Evolutionary conservation across 192 early-diverging fungal genomes (phyloP), one percentile per base, ranked within the genome.

Genomic region (Coemansia furcata): DNA sequence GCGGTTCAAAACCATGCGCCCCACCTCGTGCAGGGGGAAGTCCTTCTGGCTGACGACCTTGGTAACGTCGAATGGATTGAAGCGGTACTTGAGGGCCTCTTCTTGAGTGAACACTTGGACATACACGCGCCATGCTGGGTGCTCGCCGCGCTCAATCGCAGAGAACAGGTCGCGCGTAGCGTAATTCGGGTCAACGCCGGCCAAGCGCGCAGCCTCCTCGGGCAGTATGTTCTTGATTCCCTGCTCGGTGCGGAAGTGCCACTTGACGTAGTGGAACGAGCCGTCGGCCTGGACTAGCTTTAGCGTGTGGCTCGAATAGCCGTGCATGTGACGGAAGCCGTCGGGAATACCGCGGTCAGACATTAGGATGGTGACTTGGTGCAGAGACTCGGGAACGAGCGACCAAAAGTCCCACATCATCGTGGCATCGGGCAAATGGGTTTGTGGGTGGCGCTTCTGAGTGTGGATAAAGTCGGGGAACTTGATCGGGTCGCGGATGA

Each of bases 401-500:
- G 90, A 89, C 64, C 92, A 80, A 78, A 92, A 93, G 74, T 93
- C 92, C 90, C 90, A 94, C 80, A 87, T 85, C 62, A 86, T 87
- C 71, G 86, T 87, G 19, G 88, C 73, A 37, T 92, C 87, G 59
- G 80, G 82, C 62, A 89, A 76, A 65, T 94, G 89, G 42, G 89
- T 92, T 60, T 86, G 85, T 26, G 93, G 91, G 68, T 94, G 81
- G 52, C 90, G 89, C 87, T 94, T 93, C 73, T 92, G 90, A 35
- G 91, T 90, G 71, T 92, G 90, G 66, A 94, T 90, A 75, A 93
- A 88, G 73, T 91, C 91, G 29, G 93, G 93, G 84, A 90, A 93
- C 82, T 91, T 90, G 69, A 87, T 65, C 14, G 89, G 87, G 74
- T 93, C 91, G 47, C 89, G 88, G 71, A 94, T 87, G 72, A 92